Percentiles rank a stretch among this genome's conserved stretches.
phyloP scores from a whole-genome alignment of 2,329 filamentous ascomycete genomes.

The Pyrenochaeta sp. region DNA sequence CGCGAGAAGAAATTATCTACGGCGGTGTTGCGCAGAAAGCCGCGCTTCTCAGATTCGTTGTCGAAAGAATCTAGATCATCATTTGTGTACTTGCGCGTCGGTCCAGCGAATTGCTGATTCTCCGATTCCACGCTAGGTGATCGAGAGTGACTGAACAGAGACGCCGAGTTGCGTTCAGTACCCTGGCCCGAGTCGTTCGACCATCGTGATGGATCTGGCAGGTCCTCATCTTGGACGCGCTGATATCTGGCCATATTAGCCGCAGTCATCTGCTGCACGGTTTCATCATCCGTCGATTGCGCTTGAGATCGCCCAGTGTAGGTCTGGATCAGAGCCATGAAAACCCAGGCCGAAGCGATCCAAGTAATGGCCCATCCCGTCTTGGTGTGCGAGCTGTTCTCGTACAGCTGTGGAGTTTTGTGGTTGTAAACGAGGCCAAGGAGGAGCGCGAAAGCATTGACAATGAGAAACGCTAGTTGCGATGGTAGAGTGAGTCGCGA shows the following conservation, averaged over 20 bases:
- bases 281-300: slow-evolving; percentile 27
- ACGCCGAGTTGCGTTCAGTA: slow-evolving; percentile 73
- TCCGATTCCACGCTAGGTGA: slow-evolving; percentile 66
- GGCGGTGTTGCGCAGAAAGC: slow-evolving; percentile 57
- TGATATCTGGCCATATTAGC: slow-evolving; percentile 51
- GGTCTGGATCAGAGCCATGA: slow-evolving; percentile 71
- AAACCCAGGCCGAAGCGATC: slow-evolving; percentile 73
- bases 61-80: slow-evolving; percentile 57
- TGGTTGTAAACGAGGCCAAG: slow-evolving; percentile 70
- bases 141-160: slow-evolving; percentile 70
- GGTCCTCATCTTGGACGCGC: slow-evolving; percentile 44
- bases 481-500: slow-evolving; percentile 75
- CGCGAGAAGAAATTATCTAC: slow-evolving; percentile 62
- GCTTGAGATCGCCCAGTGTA: slow-evolving; percentile 61
- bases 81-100: slow-evolving; percentile 49
- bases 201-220: slow-evolving; percentile 41
- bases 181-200: slow-evolving; percentile 66
- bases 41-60: slow-evolving; percentile 54
- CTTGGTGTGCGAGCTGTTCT: slow-evolving; percentile 86
- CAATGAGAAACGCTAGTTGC: slow-evolving; percentile 66
- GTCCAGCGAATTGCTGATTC: slow-evolving; percentile 47
- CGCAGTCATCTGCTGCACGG: slow-evolving; percentile 40
- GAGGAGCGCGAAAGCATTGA: slow-evolving; percentile 53
- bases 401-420: slow-evolving; percentile 84
- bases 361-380: slow-evolving; percentile 85